Evolutionary conservation across 2,329 filamentous ascomycete species (phyloP), one percentile per base, ranked within the genome.

Genomic region (Karstenula rhodostoma): DNA sequence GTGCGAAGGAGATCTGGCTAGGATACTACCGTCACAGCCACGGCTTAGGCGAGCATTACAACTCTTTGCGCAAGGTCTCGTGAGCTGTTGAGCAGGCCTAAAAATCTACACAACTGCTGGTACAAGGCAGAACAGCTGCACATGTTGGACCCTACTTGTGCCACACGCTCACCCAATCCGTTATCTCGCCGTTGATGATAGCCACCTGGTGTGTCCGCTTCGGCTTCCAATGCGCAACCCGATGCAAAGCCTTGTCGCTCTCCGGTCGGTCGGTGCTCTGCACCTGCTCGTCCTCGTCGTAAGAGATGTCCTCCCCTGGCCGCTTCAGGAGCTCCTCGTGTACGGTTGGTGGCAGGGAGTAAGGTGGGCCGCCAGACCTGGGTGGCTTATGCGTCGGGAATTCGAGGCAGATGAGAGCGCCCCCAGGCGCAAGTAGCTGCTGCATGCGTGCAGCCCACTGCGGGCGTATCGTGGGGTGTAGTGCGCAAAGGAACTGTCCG

Each of bases 41-140:
- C 77, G 94, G 94, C 1, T 82, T 99, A 52, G 95, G 95, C 13
- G 95, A 98, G 81, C 95, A 99, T 80, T 99, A 99, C 80, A 99
- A 99, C 76, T 96, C 94, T 56, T 79, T 99, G 75, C 73, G 81
- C 46, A 82, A 76, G 58, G 61, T 55, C 25, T 61, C 64, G 58
- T 77, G 72, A 76, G 56, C 29, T 22, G 8, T 23, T 35, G 50
- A 37, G 15, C 40, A 54, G 32, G 7, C 22, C 49, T 29, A 17
- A 27, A n/a, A 27, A 35, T 37, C 13, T 40, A 19, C n/a, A 23
- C 19, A 4, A 48, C 22, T n/a, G 19, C 23, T 17, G 35, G 53
- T 58, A 44, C 52, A 51, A 56, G 46, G 48, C 53, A 62, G 12
- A 49, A 42, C 35, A 62, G 44, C 40, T 47, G 27, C 12, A 56